These are phyloP conservation scores for Hericium alpestre DNA, from an alignment of 768 basidiomycete genomes.

Conservation along the genomic window DNA sequence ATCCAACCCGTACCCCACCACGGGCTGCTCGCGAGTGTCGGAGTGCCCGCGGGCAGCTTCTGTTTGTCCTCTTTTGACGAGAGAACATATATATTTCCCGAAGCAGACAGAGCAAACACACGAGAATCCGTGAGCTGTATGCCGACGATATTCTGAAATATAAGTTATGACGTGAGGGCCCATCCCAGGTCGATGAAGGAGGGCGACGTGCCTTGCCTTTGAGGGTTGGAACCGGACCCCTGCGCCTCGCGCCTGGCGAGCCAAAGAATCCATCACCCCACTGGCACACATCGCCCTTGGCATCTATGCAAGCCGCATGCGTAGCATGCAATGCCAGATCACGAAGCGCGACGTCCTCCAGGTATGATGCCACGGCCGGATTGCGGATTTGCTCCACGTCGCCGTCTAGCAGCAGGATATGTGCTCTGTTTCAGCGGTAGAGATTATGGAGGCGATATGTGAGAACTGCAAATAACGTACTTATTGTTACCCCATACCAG, in stretches of 20 bases:
- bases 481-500: conserved; percentile 71
- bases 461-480: conserved; percentile 25
- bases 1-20: conserved; percentile 60
- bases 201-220: conserved; percentile 47
- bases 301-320: conserved; percentile 70
- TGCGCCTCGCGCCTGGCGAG: conserved; percentile 16
- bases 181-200: background rate
- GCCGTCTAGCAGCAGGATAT: conserved; percentile 32
- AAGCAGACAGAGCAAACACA: conserved; percentile 70
- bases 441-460: background rate
- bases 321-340: conserved; percentile 58
- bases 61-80: conserved; percentile 43
- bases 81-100: conserved; percentile 66
- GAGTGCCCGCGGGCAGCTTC: conserved; percentile 24
- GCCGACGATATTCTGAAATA: conserved; percentile 51
- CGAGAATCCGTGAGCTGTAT: conserved; percentile 49
- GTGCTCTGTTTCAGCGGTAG: conserved; percentile 27
- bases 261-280: conserved; percentile 66
- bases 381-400: conserved; percentile 32
- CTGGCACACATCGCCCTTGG: conserved; percentile 72
- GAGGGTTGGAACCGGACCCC: conserved; percentile 41
- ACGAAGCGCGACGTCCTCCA: conserved; percentile 60
- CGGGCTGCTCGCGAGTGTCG: conserved; percentile 33
- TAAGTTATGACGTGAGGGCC: too few species aligned
- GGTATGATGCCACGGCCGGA: conserved; percentile 44